Conservation (phyloP, 148 eudicot genomes). For the Diospyros kaki region DNA sequence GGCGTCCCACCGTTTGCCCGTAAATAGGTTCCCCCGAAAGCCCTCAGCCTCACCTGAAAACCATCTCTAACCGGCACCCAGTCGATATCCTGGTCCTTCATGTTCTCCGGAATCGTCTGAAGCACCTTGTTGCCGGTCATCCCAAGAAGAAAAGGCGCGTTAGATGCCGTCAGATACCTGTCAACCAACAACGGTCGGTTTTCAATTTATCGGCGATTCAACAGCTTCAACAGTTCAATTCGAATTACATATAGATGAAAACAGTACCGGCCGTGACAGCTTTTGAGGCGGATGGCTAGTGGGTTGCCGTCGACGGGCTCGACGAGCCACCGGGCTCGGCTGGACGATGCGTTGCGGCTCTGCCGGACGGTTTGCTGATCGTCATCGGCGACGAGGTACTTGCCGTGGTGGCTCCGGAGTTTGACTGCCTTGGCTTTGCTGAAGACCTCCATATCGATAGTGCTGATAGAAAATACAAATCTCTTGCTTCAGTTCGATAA, state of each 20-base stretch:
- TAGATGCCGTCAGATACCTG: slow-evolving; percentile 41
- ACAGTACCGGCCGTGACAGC: slow-evolving; percentile 33
- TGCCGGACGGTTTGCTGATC: slow-evolving; percentile 49
- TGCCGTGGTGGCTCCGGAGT: slow-evolving; percentile 51
- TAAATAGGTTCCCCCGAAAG: slow-evolving; percentile 44
- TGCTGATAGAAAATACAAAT: too few relatives aligned
- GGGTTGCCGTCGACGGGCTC: slow-evolving; percentile 36
- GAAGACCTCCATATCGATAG: slow-evolving; percentile 37
- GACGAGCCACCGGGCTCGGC: slow-evolving; percentile 50
- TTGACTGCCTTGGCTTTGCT: slow-evolving; percentile 40
- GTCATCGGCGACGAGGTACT: slow-evolving; percentile 51
- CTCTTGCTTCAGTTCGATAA: too few relatives aligned
- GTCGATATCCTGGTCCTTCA: slow-evolving; percentile 26
- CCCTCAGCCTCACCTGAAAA: slow-evolving; percentile 44
- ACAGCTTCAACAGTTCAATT: too few relatives aligned
- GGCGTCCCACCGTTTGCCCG: slow-evolving; percentile 75
- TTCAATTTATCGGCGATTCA: too few relatives aligned
- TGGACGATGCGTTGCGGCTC: slow-evolving; percentile 37
- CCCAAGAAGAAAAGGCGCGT: slow-evolving; percentile 57
- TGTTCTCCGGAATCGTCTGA: slow-evolving; percentile 34
- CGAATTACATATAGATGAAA: too few relatives aligned
- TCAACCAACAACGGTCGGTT: too few relatives aligned
- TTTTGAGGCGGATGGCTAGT: slow-evolving; percentile 42
- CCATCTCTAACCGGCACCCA: slow-evolving; percentile 81
- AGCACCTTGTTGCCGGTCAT: slow-evolving; percentile 63